Percentiles rank a stretch among this genome's conserved stretches.
Evolutionary conservation across 805 yeast species (phyloP).

Genomic region (Lipomyces anomalus): DNA sequence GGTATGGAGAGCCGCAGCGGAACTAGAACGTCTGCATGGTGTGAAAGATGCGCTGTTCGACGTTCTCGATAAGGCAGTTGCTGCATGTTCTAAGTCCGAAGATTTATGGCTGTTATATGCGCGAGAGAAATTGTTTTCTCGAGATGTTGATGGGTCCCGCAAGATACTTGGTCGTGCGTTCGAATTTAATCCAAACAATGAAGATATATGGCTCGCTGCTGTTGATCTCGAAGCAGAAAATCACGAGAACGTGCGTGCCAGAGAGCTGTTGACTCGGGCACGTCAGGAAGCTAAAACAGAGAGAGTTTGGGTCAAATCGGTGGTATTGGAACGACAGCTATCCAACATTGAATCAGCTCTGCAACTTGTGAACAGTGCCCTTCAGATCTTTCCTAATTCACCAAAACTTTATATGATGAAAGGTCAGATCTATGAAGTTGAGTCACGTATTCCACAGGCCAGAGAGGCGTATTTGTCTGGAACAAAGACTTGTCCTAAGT

Average conservation of each 20-base stretch:
- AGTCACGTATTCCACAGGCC: conserved; percentile 38
- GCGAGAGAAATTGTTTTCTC: conserved; percentile 44
- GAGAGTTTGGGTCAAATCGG: conserved; percentile 57
- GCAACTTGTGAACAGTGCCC: conserved; percentile 41
- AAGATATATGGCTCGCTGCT: conserved; percentile 66
- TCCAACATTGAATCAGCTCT: conserved; percentile 38
- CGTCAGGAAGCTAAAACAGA: conserved; percentile 38
- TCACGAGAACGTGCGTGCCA: conserved; percentile 36
- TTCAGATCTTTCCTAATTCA: conserved; percentile 44
- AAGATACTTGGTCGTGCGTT: conserved; percentile 47
- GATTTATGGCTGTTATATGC: conserved; percentile 64
- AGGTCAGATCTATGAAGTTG: conserved; percentile 47
- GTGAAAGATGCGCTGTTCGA: conserved; percentile 34
- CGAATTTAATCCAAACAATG: conserved; percentile 40
- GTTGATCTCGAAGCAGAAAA: conserved; percentile 54
- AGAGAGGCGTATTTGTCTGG: conserved; percentile 47
- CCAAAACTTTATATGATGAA: conserved; percentile 56
- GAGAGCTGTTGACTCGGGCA: conserved; percentile 39
- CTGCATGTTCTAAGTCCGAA: conserved; percentile 44
- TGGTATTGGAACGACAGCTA: conserved; percentile 45
- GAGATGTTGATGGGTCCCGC: conserved; percentile 49
- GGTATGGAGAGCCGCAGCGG: conserved; percentile 28
- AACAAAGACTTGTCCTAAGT: conserved; percentile 42
- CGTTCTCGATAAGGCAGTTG: conserved; percentile 51
- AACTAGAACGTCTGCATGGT: conserved; percentile 31